These are phyloP conservation scores for Globisporangium paroecandrum DNA, from an alignment of 352 stramenopile genomes.

Conservation along the genomic window DNA sequence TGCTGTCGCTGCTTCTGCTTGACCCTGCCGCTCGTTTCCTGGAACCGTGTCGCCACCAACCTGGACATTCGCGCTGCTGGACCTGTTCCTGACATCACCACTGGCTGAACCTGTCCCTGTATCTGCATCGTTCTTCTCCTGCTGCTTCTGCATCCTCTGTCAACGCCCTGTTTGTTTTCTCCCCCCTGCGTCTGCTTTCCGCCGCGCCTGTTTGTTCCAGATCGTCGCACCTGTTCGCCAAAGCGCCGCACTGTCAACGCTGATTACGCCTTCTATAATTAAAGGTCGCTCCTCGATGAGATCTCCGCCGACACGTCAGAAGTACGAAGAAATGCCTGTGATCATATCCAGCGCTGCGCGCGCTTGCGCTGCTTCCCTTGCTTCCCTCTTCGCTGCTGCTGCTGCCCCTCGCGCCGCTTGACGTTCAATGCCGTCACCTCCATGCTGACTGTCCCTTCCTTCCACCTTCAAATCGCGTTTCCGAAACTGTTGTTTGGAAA, in stretches of 20 bases:
- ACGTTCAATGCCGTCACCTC: background rate
- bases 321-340: background rate
- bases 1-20: background rate
- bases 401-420: background rate
- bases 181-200: background rate
- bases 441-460: background rate
- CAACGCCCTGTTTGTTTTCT: background rate
- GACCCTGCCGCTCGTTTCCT: background rate
- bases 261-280: conserved; percentile 4
- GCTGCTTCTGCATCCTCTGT: background rate
- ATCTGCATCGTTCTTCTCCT: background rate
- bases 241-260: background rate
- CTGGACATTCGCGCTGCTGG: background rate
- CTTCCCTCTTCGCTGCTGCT: background rate
- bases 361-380: background rate
- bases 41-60: background rate
- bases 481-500: conserved; percentile 19
- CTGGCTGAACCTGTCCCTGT: background rate
- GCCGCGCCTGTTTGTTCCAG: background rate
- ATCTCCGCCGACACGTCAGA: background rate
- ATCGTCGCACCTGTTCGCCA: conserved; percentile 1
- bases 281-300: background rate
- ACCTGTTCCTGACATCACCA: conserved; percentile 1
- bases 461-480: conserved; percentile 11
- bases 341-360: background rate